Conservation (phyloP, 345 rosid species). For the Ricinus communis region DNA sequence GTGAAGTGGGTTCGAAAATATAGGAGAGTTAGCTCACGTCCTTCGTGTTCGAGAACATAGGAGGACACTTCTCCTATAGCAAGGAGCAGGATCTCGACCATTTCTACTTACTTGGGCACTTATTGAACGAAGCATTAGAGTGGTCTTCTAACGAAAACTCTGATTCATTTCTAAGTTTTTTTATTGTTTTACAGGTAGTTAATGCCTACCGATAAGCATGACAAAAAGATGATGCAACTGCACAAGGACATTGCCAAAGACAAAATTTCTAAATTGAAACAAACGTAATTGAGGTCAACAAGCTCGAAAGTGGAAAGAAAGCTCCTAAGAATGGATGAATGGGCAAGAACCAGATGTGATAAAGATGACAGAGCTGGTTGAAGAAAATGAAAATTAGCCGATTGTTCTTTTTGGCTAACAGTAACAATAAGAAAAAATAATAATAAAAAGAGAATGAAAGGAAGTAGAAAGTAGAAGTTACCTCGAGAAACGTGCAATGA, state of each 20-base stretch:
- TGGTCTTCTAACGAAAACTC: no score
- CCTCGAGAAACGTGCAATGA: conserved; percentile 17
- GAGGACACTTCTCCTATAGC: no score
- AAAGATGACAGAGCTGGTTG: conserved; percentile 3
- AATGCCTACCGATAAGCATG: neutral
- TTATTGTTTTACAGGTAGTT: neutral
- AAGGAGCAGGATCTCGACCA: no score
- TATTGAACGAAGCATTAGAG: no score
- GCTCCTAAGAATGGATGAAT: neutral
- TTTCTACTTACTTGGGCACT: no score
- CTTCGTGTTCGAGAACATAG: no score
- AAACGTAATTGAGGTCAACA: neutral
- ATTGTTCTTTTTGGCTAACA: neutral
- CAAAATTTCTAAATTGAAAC: neutral
- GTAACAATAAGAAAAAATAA: neutral
- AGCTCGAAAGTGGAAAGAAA: neutral
- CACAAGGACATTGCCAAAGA: neutral
- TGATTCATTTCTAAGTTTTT: no score
- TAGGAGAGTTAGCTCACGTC: no score
- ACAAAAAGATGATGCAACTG: conserved; percentile 1
- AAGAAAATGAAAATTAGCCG: neutral
- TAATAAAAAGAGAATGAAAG: neutral
- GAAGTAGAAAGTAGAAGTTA: neutral
- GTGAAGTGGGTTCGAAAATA: no score
- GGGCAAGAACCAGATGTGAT: conserved; percentile 11